These are phyloP conservation scores for Pezicula rhizophila DNA, from an alignment of 2,329 filamentous ascomycete species.

Conservation along the genomic window DNA sequence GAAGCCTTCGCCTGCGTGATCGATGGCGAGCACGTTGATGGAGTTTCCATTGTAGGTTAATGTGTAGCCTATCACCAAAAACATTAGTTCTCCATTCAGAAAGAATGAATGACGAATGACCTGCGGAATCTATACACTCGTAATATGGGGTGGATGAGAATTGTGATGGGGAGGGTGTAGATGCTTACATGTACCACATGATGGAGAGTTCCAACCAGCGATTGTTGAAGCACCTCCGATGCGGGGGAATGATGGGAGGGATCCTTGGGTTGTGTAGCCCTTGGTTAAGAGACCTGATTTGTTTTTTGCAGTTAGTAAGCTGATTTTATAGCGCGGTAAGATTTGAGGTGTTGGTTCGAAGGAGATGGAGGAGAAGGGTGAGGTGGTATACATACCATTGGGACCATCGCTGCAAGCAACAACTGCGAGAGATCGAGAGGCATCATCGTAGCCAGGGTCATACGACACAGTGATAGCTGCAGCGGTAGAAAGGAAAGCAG, in stretches of 20 bases:
- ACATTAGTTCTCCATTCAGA: no score
- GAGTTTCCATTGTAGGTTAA: slow-evolving; percentile 44
- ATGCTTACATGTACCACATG: slow-evolving; percentile 45
- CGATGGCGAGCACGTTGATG: slow-evolving; percentile 51
- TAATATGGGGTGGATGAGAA: no score
- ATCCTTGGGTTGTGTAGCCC: slow-evolving; percentile 49
- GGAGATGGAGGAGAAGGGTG: not conserved
- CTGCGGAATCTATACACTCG: no score
- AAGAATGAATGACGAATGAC: no score
- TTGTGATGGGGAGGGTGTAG: no score
- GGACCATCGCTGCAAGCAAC: slow-evolving; percentile 63
- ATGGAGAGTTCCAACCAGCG: slow-evolving; percentile 45
- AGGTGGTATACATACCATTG: slow-evolving; percentile 57
- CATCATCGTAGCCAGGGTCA: slow-evolving; percentile 65
- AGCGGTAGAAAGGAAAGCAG: slow-evolving; percentile 32
- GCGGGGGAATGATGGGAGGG: slow-evolving; percentile 45
- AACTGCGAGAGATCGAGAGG: slow-evolving; percentile 43
- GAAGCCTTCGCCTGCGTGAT: slow-evolving; percentile 43
- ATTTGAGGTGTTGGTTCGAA: not conserved
- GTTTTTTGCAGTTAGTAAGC: not conserved
- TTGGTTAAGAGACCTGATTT: slow-evolving; percentile 32
- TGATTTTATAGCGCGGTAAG: not conserved
- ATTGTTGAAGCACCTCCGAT: slow-evolving; percentile 49
- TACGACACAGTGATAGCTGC: slow-evolving; percentile 53
- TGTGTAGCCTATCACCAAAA: no score